phyloP scores from a whole-genome alignment of 192 early-diverging fungal species.

The Umbelopsis sp. region DNA sequence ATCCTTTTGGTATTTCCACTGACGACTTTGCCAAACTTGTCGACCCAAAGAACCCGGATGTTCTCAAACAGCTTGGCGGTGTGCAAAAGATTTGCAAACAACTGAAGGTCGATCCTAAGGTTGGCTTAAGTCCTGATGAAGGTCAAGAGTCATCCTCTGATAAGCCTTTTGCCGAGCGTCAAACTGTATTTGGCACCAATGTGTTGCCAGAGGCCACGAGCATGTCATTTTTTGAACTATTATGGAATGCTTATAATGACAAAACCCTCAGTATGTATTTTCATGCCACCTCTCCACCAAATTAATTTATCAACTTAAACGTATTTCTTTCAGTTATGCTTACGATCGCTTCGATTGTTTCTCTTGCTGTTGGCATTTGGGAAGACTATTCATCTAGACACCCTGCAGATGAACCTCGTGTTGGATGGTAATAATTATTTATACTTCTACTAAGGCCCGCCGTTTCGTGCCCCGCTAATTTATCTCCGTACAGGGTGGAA shows the following conservation, averaged over 20 bases:
- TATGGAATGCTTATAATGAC: slow-evolving; percentile 68
- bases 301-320: too few relatives aligned
- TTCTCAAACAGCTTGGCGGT: slow-evolving; percentile 62
- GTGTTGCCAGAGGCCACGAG: slow-evolving; percentile 56
- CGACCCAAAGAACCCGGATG: slow-evolving; percentile 65
- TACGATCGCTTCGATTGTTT: slow-evolving; percentile 81
- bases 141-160: slow-evolving; percentile 13
- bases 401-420: slow-evolving; percentile 67
- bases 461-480: neutral
- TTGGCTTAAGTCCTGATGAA: slow-evolving; percentile 60
- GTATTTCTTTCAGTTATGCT: slow-evolving; percentile 66
- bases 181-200: slow-evolving; percentile 47
- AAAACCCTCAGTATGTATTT: slow-evolving; percentile 56
- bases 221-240: slow-evolving; percentile 57
- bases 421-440: slow-evolving; percentile 66
- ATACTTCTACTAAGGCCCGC: neutral
- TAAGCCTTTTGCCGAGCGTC: slow-evolving; percentile 43
- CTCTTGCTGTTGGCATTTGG: slow-evolving; percentile 85
- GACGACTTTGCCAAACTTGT: slow-evolving; percentile 58
- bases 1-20: slow-evolving; percentile 48
- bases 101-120: slow-evolving; percentile 60
- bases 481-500: slow-evolving; percentile 31
- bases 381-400: slow-evolving; percentile 70
- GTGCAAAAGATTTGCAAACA: slow-evolving; percentile 55
- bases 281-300: neutral